Base-by-base conservation (phyloP, 495 filamentous ascomycete species). In the Penicillium herquei region DNA sequence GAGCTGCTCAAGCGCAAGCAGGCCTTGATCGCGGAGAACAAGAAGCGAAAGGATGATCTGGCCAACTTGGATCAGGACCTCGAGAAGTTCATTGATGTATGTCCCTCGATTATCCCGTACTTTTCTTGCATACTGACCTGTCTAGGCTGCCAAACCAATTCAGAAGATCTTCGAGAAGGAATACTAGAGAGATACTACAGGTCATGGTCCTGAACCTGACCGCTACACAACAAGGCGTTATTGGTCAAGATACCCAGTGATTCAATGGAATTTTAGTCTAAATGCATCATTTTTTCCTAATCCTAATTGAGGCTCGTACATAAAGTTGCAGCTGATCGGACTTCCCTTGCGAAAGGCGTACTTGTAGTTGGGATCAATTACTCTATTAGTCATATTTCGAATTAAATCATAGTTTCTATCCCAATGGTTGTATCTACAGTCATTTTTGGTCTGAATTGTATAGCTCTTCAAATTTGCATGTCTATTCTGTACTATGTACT, bases 41-140 rank as follows among this genome's bases (percentile, higher is more conserved):
- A 96, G 77, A 96, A 91, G 74, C 80, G 92, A 48, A 93, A 94
- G 69, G 92, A 97, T 51, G 91, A 98, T 66, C 74, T 98, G 26
- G 89, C 86, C 34, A 95, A 85, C 58, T 76, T 97, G 35, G 92
- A 96, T 63, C 85, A 88, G 71, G 88, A 95, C 67, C 74, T 96
- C 59, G 92, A 96, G 74, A 89, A 90, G 63, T 96, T 96, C 63
- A 90, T 96, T 59, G 90, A 92, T 65, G 72, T 78, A 70, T 40
- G 70, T 64, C 21, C 40, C 35, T n/a, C 5, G 17, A 32, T 41
- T 6, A 26, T n/a, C n/a, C 11, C 26, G 14, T 11, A 12, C 17
- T 26, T 53, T 34, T 44, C 3, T 44, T 44, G 14, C 49, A 59
- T 56, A 62, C 63, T 34, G 48, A 54, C n/a, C 32, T 12, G 9